phyloP scores from a whole-genome alignment of 2,329 filamentous ascomycete genomes.

The Malbranchea zuffiana region DNA sequence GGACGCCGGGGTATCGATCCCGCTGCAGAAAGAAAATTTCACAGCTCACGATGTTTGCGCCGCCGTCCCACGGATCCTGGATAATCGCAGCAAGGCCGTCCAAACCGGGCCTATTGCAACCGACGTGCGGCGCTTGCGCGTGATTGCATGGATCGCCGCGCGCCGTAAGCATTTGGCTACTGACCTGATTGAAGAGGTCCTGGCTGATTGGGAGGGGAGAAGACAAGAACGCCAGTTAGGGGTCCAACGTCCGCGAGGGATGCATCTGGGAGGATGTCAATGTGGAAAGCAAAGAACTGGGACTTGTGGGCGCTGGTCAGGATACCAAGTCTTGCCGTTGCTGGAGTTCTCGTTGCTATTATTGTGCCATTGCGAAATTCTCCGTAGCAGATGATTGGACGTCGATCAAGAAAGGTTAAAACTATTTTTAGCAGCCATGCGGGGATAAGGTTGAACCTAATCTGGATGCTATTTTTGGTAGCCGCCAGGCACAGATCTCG shows the following conservation, averaged over 20 bases:
- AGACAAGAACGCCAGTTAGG: conserved; percentile 8
- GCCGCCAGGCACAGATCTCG: neutral
- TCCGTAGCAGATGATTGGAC: too few species aligned
- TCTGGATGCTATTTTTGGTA: conserved; percentile 4
- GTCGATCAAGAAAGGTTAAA: too few species aligned
- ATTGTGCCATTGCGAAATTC: too few species aligned
- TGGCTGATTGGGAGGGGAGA: conserved; percentile 27
- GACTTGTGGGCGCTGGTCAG: too few species aligned
- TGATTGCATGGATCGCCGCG: conserved; percentile 30
- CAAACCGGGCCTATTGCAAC: conserved; percentile 21
- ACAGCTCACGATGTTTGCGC: conserved; percentile 23
- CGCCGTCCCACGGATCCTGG: conserved; percentile 21
- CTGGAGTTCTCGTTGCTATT: too few species aligned
- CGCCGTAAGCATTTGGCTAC: conserved; percentile 31
- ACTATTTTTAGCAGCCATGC: conserved; percentile 4
- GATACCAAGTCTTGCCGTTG: too few species aligned
- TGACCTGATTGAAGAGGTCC: conserved; percentile 35
- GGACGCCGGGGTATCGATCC: conserved; percentile 26
- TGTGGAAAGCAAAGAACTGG: conserved; percentile 32
- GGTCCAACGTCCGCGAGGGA: conserved; percentile 22
- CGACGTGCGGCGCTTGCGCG: conserved; percentile 30
- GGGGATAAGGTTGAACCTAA: conserved; percentile 5
- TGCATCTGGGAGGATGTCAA: conserved; percentile 36
- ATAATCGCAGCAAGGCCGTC: too few species aligned
- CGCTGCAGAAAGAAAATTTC: conserved; percentile 31